These are phyloP conservation scores for Monilinia laxa DNA, from an alignment of 2,329 filamentous ascomycete species.

Conservation along the genomic window DNA sequence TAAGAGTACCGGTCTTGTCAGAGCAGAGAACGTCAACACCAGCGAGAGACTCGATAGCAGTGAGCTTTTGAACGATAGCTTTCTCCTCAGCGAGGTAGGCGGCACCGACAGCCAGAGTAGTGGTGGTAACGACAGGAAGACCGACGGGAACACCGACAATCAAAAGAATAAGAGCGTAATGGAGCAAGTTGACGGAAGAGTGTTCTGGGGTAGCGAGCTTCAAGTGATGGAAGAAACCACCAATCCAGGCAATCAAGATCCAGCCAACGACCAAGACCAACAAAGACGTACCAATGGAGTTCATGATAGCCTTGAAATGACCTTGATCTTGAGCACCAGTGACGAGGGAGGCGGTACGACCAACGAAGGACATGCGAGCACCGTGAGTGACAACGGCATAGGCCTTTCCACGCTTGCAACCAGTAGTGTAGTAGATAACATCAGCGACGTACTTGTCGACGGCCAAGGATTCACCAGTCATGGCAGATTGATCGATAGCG, in stretches of 20 bases:
- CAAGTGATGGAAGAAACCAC: constrained; percentile 73
- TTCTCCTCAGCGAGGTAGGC: constrained; percentile 76
- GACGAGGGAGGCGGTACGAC: constrained; percentile 71
- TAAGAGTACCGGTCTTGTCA: constrained; percentile 78
- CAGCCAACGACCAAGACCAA: constrained; percentile 76
- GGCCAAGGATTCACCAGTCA: constrained; percentile 77
- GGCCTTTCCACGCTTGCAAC: constrained; percentile 77
- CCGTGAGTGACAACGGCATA: constrained; percentile 67
- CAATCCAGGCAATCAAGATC: constrained; percentile 73
- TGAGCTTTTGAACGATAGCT: constrained; percentile 77
- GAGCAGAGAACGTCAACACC: constrained; percentile 79
- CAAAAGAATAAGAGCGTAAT: constrained; percentile 68
- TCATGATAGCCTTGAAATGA: constrained; percentile 83
- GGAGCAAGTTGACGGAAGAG: constrained; percentile 62
- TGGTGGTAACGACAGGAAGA: constrained; percentile 77
- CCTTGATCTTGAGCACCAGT: constrained; percentile 74
- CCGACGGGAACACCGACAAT: constrained; percentile 79
- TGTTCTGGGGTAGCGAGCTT: constrained; percentile 58
- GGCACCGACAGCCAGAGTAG: constrained; percentile 73
- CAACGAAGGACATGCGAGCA: constrained; percentile 73
- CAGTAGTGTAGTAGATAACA: constrained; percentile 74
- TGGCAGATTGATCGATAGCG: constrained; percentile 75
- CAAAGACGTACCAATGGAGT: constrained; percentile 72
- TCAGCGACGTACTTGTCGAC: constrained; percentile 80
- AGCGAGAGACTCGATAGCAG: constrained; percentile 73